Evolutionary conservation across 345 rosid genomes (phyloP).

Genomic region (Linum trigynum): DNA sequence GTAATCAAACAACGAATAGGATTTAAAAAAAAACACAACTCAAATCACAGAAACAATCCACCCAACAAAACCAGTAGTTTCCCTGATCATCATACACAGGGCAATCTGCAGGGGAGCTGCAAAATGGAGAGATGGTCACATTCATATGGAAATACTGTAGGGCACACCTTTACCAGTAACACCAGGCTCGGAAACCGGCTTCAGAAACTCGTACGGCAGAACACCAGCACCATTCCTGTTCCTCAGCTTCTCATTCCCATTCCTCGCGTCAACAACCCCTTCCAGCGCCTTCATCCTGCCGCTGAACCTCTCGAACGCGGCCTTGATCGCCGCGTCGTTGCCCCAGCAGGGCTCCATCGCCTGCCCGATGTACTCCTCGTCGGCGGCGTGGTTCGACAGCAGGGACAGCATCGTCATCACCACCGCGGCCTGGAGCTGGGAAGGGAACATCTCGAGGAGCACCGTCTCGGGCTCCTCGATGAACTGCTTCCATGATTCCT

Average conservation of each 20-base stretch:
- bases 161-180: conserved; percentile 8
- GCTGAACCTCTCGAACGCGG: conserved; percentile 4
- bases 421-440: background rate
- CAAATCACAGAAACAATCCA: too few species aligned
- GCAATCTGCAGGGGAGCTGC: too few species aligned
- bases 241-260: background rate
- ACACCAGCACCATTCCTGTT: conserved; percentile 6
- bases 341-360: conserved; percentile 1
- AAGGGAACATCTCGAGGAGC: background rate
- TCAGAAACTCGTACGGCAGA: conserved; percentile 5
- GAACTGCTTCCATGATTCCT: background rate
- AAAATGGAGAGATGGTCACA: too few species aligned
- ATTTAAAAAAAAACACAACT: too few species aligned
- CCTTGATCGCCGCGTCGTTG: background rate
- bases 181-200: conserved; percentile 4
- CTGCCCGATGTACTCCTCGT: conserved; percentile 8
- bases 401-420: conserved; percentile 4
- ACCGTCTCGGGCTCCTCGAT: background rate
- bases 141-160: conserved; percentile 7
- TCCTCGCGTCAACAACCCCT: background rate
- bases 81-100: too few species aligned
- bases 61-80: too few species aligned
- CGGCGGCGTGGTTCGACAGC: background rate
- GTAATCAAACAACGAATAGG: too few species aligned
- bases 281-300: conserved; percentile 2